Evolutionary conservation across 306 rosid species (phyloP), one percentile per base, ranked within the genome.

Genomic region (Chamaecrista fasciculata): DNA sequence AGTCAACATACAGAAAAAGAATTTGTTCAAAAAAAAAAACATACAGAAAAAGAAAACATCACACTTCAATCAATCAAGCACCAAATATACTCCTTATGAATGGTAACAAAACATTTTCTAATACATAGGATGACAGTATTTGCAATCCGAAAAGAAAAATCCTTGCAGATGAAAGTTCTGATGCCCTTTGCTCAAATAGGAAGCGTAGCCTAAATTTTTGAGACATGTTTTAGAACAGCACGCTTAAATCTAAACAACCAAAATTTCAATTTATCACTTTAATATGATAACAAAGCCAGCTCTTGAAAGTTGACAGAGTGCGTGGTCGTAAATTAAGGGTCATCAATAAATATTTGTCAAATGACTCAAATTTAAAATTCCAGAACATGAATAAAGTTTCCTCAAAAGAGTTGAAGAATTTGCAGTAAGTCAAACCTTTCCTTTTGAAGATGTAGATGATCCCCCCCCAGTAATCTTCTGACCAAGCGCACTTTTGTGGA

Each of bases 401-500:
- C 25, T 44, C 12, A 56, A 50, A 57, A 62, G 52, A 66, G 61
- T 39, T 21, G 66, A 53, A 65, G 66, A 53, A 65, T 21, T 36
- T 26, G 50, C 67, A 21, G 36, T 25, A 49, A 36, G 26, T 51
- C 72, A 69, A 59, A 91, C 97, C 91, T 86, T 82, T 71, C 62
- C 74, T 64, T 73, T 78, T 46, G 89, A 76, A 21, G 89, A 56
- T 52, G 87, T 44, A 74, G 85, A 79, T 40, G 87, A 29, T 69
- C 75, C 88, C 39, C 68, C 87, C 21, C 72, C n/a, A n/a, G n/a
- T 11, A 73, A 51, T 67, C 84, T 82, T 86, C 53, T 83, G 92
- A 78, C 76, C 82, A 65, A 79, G 67, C 58, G 82, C 89, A 34
- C 62, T 74, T 79, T 75, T 91, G 72, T 86, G 96, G 78, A 91